These are phyloP conservation scores for Moringa oleifera DNA, from an alignment of 345 rosid genomes.

Conservation along the genomic window DNA sequence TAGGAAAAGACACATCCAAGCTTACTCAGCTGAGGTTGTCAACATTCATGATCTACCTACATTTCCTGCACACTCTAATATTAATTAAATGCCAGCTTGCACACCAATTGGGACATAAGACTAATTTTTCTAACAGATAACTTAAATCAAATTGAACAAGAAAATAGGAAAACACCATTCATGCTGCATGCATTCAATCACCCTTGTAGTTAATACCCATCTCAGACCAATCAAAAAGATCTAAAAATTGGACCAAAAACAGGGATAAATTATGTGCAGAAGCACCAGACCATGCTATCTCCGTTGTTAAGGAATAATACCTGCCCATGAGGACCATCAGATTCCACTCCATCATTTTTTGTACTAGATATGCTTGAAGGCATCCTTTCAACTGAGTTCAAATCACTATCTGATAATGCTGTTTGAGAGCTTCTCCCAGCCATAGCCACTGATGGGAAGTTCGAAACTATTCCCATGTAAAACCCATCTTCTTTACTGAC, in stretches of 20 bases:
- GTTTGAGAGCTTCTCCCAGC: conserved; percentile 34
- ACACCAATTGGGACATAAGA: not conserved
- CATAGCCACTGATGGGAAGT: conserved; percentile 21
- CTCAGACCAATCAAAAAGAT: not conserved
- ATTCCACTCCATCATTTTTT: conserved; percentile 26
- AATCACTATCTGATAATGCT: conserved; percentile 24
- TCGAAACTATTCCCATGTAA: conserved; percentile 22
- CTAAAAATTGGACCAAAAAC: not conserved
- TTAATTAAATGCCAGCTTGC: not conserved
- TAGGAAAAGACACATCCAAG: too few species aligned
- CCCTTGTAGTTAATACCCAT: not conserved
- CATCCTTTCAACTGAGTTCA: conserved; percentile 26
- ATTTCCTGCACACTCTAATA: too few species aligned
- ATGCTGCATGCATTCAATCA: not conserved
- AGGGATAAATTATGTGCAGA: not conserved
- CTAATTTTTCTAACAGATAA: not conserved
- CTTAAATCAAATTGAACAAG: not conserved
- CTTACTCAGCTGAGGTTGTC: too few species aligned
- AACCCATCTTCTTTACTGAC: conserved; percentile 25
- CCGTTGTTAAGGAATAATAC: conserved; percentile 24
- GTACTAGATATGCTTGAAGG: conserved; percentile 28
- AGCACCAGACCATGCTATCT: not conserved
- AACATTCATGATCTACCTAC: too few species aligned
- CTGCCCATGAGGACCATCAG: conserved; percentile 37
- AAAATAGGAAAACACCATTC: not conserved